Percentiles rank a stretch among this genome's conserved stretches.
These are phyloP conservation scores for Mycogone perniciosa DNA, from an alignment of 2,329 filamentous ascomycete genomes.

Conservation along the genomic window DNA sequence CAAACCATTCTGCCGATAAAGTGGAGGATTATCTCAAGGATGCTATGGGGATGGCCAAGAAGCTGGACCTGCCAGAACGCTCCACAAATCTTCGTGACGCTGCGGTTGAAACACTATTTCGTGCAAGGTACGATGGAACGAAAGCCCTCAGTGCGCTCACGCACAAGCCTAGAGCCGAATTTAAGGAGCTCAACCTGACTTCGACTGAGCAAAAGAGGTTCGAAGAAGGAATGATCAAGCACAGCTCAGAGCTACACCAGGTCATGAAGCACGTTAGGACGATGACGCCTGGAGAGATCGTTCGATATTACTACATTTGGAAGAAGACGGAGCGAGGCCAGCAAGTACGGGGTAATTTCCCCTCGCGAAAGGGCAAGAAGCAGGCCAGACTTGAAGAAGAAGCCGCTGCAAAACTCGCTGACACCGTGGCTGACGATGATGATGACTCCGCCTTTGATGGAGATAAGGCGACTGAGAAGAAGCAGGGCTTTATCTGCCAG, in stretches of 20 bases:
- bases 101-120: slow-evolving; percentile 66
- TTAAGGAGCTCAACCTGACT: slow-evolving; percentile 79
- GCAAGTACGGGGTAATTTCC: slow-evolving; percentile 84
- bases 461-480: slow-evolving; percentile 72
- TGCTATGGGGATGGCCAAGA: slow-evolving; percentile 57
- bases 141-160: slow-evolving; percentile 64
- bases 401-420: slow-evolving; percentile 68
- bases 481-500: slow-evolving; percentile 85
- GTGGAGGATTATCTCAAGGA: slow-evolving; percentile 72
- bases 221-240: slow-evolving; percentile 84
- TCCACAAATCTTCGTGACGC: slow-evolving; percentile 87
- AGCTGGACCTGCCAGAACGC: slow-evolving; percentile 63
- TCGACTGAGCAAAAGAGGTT: slow-evolving; percentile 80
- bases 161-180: slow-evolving; percentile 60
- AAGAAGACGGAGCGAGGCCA: slow-evolving; percentile 85
- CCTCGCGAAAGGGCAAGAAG: slow-evolving; percentile 84
- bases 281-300: slow-evolving; percentile 70
- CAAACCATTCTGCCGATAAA: slow-evolving; percentile 46
- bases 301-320: slow-evolving; percentile 96
- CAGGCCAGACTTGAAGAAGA: slow-evolving; percentile 70
- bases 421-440: slow-evolving; percentile 85
- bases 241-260: slow-evolving; percentile 79
- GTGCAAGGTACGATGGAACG: slow-evolving; percentile 63
- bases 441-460: slow-evolving; percentile 96
- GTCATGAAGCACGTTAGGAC: slow-evolving; percentile 83